Evolutionary conservation across 2,329 filamentous ascomycete species (phyloP), one percentile per base, ranked within the genome.

Genomic region (Fulvia fulva): DNA sequence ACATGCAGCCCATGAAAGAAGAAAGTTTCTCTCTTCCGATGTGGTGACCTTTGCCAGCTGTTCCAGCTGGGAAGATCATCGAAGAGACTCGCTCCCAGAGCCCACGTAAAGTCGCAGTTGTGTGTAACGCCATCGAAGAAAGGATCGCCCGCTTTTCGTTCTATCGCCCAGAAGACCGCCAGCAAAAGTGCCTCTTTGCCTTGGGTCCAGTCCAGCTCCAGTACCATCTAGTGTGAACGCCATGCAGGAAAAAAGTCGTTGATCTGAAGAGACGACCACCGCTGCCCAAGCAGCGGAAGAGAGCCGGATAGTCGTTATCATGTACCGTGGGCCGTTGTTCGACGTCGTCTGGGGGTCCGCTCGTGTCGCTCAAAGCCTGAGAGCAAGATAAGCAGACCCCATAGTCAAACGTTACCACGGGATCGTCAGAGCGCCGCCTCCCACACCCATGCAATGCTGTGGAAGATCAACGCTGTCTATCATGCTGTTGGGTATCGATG

Each of bases 401-500:
- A 50, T 57, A 47, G 55, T 60, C 55, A 44, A 56, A 62, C 58
- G 61, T 49, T 57, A n/a, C 61, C 63, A 65, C 59, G 58, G 57
- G 60, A 64, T 57, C 57, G 53, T 56, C 41, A 61, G 57, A 59
- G 61, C 63, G 63, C 61, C 61, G 52, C 59, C 62, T 61, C 53
- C 63, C 60, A 59, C 61, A 59, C 61, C 63, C 58, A 60, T 61
- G 63, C 59, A 62, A 65, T 65, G 63, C 63, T 64, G 63, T 57
- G 60, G 54, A 61, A 63, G 62, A 41, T 59, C 58, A 65, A 66
- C 64, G 64, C 64, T 59, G 59, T 65, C 62, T 65, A 66, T 66
- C 60, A 66, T 66, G 64, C 62, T 63, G 60, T 56, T 51, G 56
- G 60, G 64, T 66, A 66, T 66, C 62, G 64, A 64, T 57, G 61